Percentiles rank a stretch among this genome's conserved stretches.
phyloP scores from a whole-genome alignment of 768 basidiomycete species.

The Cystofilobasidium bisporidii region DNA sequence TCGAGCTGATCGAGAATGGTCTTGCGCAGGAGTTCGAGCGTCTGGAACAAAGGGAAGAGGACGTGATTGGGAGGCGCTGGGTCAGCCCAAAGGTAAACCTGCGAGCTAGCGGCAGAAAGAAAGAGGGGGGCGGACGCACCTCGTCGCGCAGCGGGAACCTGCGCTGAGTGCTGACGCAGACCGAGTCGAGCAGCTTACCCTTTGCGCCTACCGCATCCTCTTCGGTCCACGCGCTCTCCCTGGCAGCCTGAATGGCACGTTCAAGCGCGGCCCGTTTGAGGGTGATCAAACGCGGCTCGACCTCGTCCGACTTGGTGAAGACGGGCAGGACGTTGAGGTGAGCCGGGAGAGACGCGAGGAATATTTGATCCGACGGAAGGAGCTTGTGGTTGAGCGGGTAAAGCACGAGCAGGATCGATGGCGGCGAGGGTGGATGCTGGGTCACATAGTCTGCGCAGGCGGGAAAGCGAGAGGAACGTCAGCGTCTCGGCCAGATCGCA shows the following conservation, averaged over 20 bases:
- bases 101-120: too few relatives aligned
- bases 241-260: background rate
- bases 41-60: too few relatives aligned
- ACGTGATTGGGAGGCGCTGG: too few relatives aligned
- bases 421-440: conserved; percentile 17
- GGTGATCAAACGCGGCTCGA: background rate
- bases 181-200: background rate
- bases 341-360: conserved; percentile 24
- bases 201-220: background rate
- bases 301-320: conserved; percentile 23
- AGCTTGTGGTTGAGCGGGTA: conserved; percentile 15
- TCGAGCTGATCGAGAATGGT: background rate
- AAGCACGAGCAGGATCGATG: conserved; percentile 21
- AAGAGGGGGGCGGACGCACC: too few relatives aligned
- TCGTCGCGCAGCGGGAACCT: background rate
- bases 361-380: conserved; percentile 14
- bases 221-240: conserved; percentile 11
- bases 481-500: background rate
- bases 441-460: conserved; percentile 20
- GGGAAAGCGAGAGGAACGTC: background rate
- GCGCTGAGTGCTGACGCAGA: background rate
- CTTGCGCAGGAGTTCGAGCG: background rate
- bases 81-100: too few relatives aligned
- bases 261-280: background rate
- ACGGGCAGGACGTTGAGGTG: conserved; percentile 22